Conservation (phyloP, 805 yeast genomes). For the Metschnikowia proteae region DNA sequence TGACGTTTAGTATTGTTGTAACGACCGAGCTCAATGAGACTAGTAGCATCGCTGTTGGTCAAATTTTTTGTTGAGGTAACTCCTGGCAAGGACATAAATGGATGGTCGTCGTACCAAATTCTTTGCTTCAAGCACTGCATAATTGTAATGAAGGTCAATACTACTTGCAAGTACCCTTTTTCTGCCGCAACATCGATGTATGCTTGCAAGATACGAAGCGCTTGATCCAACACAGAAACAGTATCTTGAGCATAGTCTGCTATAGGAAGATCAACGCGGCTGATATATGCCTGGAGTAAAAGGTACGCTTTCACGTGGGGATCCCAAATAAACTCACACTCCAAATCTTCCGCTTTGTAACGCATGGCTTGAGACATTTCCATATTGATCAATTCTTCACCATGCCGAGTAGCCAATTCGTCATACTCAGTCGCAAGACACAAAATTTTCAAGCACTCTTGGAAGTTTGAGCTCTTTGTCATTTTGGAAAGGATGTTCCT, state of each 20-base stretch:
- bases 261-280: conserved; percentile 76
- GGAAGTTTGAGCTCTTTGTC: conserved; percentile 32
- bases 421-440: conserved; percentile 76
- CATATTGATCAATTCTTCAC: conserved; percentile 71
- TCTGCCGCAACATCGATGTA: conserved; percentile 87
- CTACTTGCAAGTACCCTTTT: conserved; percentile 64
- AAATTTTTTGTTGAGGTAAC: conserved; percentile 9
- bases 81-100: conserved; percentile 57
- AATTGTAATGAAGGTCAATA: conserved; percentile 55
- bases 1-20: conserved; percentile 32
- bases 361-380: conserved; percentile 57
- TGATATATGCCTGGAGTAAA: conserved; percentile 68
- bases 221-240: conserved; percentile 87
- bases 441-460: conserved; percentile 58
- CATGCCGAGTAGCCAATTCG: conserved; percentile 86
- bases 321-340: conserved; percentile 72
- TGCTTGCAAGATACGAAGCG: conserved; percentile 90
- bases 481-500: conserved; percentile 38
- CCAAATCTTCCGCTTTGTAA: conserved; percentile 52
- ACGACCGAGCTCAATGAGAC: conserved; percentile 42
- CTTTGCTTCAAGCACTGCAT: conserved; percentile 91
- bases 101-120: conserved; percentile 78
- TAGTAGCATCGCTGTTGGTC: conserved; percentile 10
- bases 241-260: conserved; percentile 96
- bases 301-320: conserved; percentile 79